These are phyloP conservation scores for Teratosphaeria epicoccoides DNA, from an alignment of 2,329 filamentous ascomycete genomes.

Conservation along the genomic window DNA sequence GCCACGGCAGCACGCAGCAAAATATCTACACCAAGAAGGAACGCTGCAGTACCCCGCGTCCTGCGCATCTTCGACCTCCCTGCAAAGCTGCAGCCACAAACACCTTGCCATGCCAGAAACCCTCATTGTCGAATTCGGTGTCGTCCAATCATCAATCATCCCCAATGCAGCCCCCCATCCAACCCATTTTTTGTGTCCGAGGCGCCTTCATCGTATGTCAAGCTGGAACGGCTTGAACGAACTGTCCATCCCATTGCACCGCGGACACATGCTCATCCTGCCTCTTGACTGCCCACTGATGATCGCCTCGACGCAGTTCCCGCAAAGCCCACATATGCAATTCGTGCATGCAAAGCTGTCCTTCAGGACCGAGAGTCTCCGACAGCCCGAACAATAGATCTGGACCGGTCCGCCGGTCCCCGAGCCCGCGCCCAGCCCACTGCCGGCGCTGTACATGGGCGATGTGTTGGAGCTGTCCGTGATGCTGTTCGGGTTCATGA, in stretches of 20 bases:
- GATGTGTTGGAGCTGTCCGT: conserved; percentile 44
- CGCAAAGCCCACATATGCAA: conserved; percentile 88
- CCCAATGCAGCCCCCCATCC: neutral
- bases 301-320: conserved; percentile 72
- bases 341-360: conserved; percentile 92
- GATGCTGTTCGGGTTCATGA: conserved; percentile 36
- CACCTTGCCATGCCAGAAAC: neutral
- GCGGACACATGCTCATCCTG: conserved; percentile 60
- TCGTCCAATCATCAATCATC: neutral
- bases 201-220: conserved; percentile 55
- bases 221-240: conserved; percentile 78
- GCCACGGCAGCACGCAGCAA: too few species aligned
- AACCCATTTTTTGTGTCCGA: neutral
- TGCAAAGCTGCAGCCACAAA: neutral
- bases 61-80: too few species aligned
- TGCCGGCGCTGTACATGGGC: conserved; percentile 34
- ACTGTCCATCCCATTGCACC: conserved; percentile 67
- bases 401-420: conserved; percentile 44
- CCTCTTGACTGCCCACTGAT: conserved; percentile 62
- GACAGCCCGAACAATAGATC: conserved; percentile 86
- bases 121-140: neutral
- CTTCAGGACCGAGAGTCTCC: conserved; percentile 62
- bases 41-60: too few species aligned
- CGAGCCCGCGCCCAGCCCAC: conserved; percentile 4
- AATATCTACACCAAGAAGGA: too few species aligned